These are phyloP conservation scores for Senecio squalidus DNA, from an alignment of 140 eudicot genomes.

Conservation along the genomic window DNA sequence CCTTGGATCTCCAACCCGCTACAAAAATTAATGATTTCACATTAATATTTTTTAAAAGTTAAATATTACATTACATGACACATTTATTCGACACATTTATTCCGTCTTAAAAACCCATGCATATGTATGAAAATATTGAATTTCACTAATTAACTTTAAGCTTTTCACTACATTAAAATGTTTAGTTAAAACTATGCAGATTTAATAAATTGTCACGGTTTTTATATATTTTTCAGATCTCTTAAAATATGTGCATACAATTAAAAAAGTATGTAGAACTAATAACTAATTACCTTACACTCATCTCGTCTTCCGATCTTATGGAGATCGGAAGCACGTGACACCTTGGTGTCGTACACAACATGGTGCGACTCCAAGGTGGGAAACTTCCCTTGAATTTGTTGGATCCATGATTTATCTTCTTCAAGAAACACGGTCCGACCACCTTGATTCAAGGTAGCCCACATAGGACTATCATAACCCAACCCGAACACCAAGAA, in stretches of 20 bases:
- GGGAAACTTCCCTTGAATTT: constrained; percentile 40
- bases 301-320: constrained; percentile 22
- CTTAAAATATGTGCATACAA: too few species aligned
- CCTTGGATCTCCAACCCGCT: constrained; percentile 45
- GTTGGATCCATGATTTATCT: constrained; percentile 50
- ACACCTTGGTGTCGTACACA: constrained; percentile 47
- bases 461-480: constrained; percentile 70
- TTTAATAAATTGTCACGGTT: too few species aligned
- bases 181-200: too few species aligned
- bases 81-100: too few species aligned
- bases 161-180: too few species aligned
- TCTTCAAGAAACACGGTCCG: constrained; percentile 75
- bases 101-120: too few species aligned
- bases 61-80: too few species aligned
- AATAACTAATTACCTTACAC: constrained; percentile 19
- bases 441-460: constrained; percentile 65
- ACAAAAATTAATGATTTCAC: not conserved
- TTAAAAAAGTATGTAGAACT: too few species aligned
- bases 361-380: constrained; percentile 46
- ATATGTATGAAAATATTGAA: too few species aligned
- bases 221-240: too few species aligned
- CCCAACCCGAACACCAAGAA: constrained; percentile 80
- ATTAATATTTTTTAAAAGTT: too few species aligned
- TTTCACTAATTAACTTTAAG: too few species aligned
- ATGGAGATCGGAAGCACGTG: constrained; percentile 39